These are phyloP conservation scores for Staphylotrichum tortipilum DNA, from an alignment of 495 filamentous ascomycete genomes.

Conservation along the genomic window DNA sequence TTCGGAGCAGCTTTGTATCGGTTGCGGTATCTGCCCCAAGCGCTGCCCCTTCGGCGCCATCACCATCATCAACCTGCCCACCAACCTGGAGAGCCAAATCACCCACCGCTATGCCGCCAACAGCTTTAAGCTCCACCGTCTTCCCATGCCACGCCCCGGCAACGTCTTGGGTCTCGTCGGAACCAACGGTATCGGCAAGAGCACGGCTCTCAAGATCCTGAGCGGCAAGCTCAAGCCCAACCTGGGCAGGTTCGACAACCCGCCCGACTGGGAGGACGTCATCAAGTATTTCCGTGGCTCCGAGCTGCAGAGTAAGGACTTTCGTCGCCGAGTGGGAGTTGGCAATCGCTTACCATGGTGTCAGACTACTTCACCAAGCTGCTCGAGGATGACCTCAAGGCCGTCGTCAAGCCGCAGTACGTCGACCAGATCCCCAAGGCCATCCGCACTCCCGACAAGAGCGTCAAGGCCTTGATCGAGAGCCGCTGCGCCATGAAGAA, in stretches of 20 bases:
- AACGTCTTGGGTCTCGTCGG: slow-evolving; percentile 96
- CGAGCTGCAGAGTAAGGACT: slow-evolving; percentile 77
- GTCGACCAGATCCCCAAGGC: slow-evolving; percentile 95
- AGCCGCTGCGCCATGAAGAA: slow-evolving; percentile 67
- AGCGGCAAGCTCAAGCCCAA: slow-evolving; percentile 98
- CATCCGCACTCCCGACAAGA: slow-evolving; percentile 67
- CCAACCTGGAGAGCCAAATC: slow-evolving; percentile 94
- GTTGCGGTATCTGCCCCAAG: slow-evolving; percentile 98
- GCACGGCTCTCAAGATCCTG: slow-evolving; percentile 94
- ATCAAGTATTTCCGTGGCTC: slow-evolving; percentile 96
- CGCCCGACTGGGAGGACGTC: slow-evolving; percentile 98
- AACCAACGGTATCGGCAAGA: slow-evolving; percentile 99
- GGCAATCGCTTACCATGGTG: not conserved
- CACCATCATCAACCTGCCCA: slow-evolving; percentile 98
- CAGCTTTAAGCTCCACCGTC: slow-evolving; percentile 96
- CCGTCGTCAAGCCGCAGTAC: slow-evolving; percentile 97
- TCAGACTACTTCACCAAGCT: slow-evolving; percentile 97
- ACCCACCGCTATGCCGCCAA: slow-evolving; percentile 98
- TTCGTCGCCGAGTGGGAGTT: not conserved
- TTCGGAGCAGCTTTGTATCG: slow-evolving; percentile 66
- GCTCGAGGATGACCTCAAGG: slow-evolving; percentile 90
- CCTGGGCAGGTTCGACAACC: slow-evolving; percentile 86
- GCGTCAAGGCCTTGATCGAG: slow-evolving; percentile 68
- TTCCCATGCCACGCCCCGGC: slow-evolving; percentile 90
- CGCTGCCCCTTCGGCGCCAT: slow-evolving; percentile 99